These are phyloP conservation scores for Fusarium gaditjirri DNA, from an alignment of 2,329 filamentous ascomycete species.

Conservation along the genomic window DNA sequence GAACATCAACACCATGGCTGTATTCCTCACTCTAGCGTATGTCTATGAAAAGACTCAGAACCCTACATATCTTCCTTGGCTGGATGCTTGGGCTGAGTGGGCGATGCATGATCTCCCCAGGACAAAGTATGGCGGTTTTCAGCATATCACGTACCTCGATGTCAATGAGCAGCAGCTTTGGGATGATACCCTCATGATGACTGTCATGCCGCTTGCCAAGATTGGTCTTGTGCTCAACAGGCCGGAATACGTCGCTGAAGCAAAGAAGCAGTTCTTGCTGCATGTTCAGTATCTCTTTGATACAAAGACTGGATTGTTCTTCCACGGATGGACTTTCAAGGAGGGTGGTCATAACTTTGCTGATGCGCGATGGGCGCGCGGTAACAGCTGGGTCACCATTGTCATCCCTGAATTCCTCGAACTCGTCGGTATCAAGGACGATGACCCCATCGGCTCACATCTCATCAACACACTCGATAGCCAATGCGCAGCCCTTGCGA, in stretches of 20 bases:
- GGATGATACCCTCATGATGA: conserved; percentile 93
- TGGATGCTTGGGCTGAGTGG: conserved; percentile 86
- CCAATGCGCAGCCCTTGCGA: conserved; percentile 73
- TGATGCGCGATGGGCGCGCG: conserved; percentile 66
- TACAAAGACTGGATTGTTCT: conserved; percentile 76
- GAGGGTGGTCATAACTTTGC: conserved; percentile 73
- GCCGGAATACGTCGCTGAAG: conserved; percentile 80
- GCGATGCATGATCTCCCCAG: conserved; percentile 79
- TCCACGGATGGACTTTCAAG: conserved; percentile 84
- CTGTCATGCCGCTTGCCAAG: conserved; percentile 81
- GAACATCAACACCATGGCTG: conserved; percentile 88
- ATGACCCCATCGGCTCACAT: conserved; percentile 71
- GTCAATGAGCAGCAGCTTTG: conserved; percentile 80
- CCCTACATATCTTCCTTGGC: conserved; percentile 76
- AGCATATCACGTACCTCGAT: conserved; percentile 78
- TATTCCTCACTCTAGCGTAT: conserved; percentile 78
- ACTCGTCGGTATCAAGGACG: conserved; percentile 69
- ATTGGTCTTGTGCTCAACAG: conserved; percentile 77
- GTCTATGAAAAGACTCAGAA: conserved; percentile 81
- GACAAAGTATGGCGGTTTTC: conserved; percentile 77
- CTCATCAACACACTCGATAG: conserved; percentile 72
- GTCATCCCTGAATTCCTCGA: conserved; percentile 86
- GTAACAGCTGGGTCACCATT: conserved; percentile 82
- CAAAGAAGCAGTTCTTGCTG: conserved; percentile 79
- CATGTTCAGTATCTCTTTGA: conserved; percentile 85